Conservation (phyloP, 2,329 filamentous ascomycete species). For the Aspergillus sergii region DNA sequence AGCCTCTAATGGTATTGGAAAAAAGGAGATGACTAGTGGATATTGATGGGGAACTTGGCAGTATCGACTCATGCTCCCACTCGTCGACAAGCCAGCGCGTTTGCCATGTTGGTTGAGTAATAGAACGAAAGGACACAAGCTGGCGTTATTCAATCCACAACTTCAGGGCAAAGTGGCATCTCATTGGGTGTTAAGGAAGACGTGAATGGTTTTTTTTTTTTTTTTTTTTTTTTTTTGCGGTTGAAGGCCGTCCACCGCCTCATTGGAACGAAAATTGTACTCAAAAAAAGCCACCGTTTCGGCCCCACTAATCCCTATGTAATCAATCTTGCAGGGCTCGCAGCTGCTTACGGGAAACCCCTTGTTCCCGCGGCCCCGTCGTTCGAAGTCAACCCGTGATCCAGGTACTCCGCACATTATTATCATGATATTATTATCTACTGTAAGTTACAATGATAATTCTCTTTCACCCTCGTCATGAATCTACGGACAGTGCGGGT, state of each 20-base stretch:
- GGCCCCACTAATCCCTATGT: conserved; percentile 28
- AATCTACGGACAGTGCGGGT: not conserved
- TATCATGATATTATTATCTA: not conserved
- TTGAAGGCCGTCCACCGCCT: conserved; percentile 10
- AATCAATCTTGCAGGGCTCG: conserved; percentile 28
- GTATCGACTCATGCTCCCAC: conserved; percentile 12
- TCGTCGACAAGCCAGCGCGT: conserved; percentile 11
- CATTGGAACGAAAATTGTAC: conserved; percentile 11
- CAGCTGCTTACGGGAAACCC: conserved; percentile 20
- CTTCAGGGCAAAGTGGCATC: conserved; percentile 3
- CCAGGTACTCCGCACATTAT: conserved; percentile 10
- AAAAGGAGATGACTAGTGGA: not conserved
- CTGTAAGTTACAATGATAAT: not conserved
- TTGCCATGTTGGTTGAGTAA: conserved; percentile 18
- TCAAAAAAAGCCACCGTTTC: conserved; percentile 22
- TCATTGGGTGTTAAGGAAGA: conserved; percentile 5
- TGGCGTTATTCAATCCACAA: conserved; percentile 20
- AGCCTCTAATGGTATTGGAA: not conserved
- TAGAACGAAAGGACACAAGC: conserved; percentile 13
- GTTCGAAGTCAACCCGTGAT: conserved; percentile 20
- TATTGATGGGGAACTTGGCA: conserved; percentile 3
- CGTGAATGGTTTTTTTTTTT: not conserved
- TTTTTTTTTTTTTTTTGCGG: not conserved
- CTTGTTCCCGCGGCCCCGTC: conserved; percentile 26
- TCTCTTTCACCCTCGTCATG: not conserved